Evolutionary conservation across 176 grass and related monocot species (phyloP).

Genomic region (Microstegium vimineum): DNA sequence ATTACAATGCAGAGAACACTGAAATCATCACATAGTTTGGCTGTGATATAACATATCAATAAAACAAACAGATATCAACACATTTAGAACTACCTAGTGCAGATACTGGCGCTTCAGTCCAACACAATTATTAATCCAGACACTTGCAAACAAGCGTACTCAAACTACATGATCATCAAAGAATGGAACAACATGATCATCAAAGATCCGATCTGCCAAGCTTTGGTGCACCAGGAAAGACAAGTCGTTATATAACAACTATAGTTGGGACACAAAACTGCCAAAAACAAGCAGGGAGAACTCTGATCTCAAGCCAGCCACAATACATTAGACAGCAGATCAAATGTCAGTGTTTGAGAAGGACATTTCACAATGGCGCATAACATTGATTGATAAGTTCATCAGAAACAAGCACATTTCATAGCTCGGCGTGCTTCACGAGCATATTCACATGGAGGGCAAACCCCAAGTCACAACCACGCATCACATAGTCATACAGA

Average conservation of each 20-base stretch:
- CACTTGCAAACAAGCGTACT: neutral
- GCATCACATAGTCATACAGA: slow-evolving; percentile 1
- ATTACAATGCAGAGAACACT: neutral
- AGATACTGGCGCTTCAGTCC: neutral
- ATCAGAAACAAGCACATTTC: slow-evolving; percentile 20
- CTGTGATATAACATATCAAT: neutral
- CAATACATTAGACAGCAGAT: neutral
- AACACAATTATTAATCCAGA: neutral
- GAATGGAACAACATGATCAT: neutral
- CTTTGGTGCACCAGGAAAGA: neutral
- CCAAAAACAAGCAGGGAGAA: neutral
- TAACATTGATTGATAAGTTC: slow-evolving; percentile 13
- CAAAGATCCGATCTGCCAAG: neutral
- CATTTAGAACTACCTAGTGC: neutral
- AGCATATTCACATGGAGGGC: slow-evolving; percentile 25
- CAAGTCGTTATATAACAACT: neutral
- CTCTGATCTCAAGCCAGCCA: neutral
- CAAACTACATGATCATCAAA: neutral
- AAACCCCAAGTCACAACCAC: neutral
- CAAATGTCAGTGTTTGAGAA: neutral
- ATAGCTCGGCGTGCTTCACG: neutral
- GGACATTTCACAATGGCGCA: neutral
- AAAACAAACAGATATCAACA: neutral
- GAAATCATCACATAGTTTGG: neutral
- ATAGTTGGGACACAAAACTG: neutral